Base-by-base conservation (phyloP, 495 filamentous ascomycete genomes). In the Thermothielavioides terrestris region DNA sequence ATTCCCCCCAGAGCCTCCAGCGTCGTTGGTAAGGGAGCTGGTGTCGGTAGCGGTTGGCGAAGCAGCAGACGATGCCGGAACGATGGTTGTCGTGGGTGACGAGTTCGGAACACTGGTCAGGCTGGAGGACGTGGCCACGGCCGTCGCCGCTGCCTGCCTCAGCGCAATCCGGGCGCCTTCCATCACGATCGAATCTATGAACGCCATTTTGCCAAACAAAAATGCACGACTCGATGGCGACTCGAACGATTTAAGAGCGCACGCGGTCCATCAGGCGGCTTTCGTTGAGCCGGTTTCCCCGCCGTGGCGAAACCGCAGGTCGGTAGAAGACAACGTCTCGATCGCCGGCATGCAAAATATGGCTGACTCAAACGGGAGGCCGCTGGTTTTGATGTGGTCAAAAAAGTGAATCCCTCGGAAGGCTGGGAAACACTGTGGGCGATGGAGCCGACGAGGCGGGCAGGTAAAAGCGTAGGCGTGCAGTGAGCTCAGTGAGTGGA, bases 231-330 rank as follows among this genome's bases (percentile, higher is more conserved):
- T 49, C 46, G 52, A 49, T 49, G 58, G 50, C 49, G 49, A 57
- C 48, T 23, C 32, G 35, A 31, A 46, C 52, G 43, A 46, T 46
- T 58, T 32, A 62, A 42, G 20, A 47, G 50, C 31, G 55, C 53
- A 50, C 43, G 53, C 52, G 27, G 55, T 58, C 62, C 62, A 65
- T 65, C 48, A 57, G 61, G 57, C 48, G 34, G 47, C 48, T 56
- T 47, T 50, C 42, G 50, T 46, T 28, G 47, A 35, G 32, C 12
- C 32, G 41, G 30, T 18, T 44, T 21, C 39, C 22, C 27, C 23
- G 52, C 51, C 53, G 51, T 32, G 53, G 48, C 36, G 46, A 37
- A 31, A 42, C 11, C 17, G 39, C 45, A 32, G 38, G 25, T 35
- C 17, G 15, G 22, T 21, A 2, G 8, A 44, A 40, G 9, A 39